phyloP scores from a whole-genome alignment of 805 yeast genomes.

The Barnettozyma pratensis region DNA sequence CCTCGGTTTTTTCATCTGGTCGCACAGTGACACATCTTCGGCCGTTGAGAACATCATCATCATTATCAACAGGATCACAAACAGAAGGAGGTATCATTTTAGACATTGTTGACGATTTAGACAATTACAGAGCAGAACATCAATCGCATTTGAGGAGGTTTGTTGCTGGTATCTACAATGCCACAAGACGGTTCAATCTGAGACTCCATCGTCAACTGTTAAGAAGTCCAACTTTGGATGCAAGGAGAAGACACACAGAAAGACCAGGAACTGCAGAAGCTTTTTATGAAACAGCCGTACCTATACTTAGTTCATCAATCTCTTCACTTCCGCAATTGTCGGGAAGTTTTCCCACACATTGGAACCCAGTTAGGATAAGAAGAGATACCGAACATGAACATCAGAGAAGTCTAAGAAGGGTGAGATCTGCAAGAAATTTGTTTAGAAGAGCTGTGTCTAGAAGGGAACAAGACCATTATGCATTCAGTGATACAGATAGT shows the following conservation, averaged over 20 bases:
- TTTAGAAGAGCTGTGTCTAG: no score
- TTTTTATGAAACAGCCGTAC: conserved; percentile 5
- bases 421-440: no score
- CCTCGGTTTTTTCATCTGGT: background rate
- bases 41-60: background rate
- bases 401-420: background rate
- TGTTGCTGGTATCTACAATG: background rate
- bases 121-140: background rate
- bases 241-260: background rate
- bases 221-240: no score
- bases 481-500: no score
- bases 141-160: background rate
- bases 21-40: background rate
- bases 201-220: background rate
- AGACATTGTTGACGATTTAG: no score
- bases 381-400: conserved; percentile 3
- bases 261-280: background rate
- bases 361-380: conserved; percentile 9
- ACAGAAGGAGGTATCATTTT: no score
- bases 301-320: background rate
- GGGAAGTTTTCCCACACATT: background rate
- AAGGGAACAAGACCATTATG: no score
- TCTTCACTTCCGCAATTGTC: background rate
- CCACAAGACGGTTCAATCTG: background rate
- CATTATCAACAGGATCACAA: background rate